phyloP scores from a whole-genome alignment of 108 stramenopile species.

The Fragilariopsis cylindrus region DNA sequence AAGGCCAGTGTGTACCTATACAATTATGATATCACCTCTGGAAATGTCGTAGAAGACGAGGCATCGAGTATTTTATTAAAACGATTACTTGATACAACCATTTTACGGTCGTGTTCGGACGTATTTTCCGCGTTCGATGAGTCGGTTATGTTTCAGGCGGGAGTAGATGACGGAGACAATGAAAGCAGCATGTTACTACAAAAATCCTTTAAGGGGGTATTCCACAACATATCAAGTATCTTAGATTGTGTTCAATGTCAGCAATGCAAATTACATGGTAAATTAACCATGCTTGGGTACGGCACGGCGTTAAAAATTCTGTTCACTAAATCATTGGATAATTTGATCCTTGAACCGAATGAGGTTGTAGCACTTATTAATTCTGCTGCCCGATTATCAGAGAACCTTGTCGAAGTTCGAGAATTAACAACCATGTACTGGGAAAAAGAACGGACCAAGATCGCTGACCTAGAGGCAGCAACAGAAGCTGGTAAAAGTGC shows the following conservation, averaged over 20 bases:
- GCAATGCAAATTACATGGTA: constrained; percentile 93
- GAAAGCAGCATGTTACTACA: constrained; percentile 44
- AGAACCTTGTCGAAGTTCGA: constrained; percentile 71
- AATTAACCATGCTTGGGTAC: constrained; percentile 92
- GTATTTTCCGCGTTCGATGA: constrained; percentile 96
- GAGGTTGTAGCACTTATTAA: constrained; percentile 92
- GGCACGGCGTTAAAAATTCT: constrained; percentile 93
- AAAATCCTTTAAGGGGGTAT: constrained; percentile 89
- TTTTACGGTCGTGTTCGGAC: constrained; percentile 67
- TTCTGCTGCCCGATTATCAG: constrained; percentile 81
- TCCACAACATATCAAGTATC: constrained; percentile 89
- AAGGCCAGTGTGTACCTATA: constrained; percentile 78
- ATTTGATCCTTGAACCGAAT: constrained; percentile 65
- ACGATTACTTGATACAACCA: constrained; percentile 75
- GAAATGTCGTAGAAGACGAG: constrained; percentile 83
- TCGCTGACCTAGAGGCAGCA: not conserved
- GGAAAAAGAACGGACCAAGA: constrained; percentile 47
- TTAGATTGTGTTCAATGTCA: constrained; percentile 97
- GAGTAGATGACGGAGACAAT: constrained; percentile 29
- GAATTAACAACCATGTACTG: constrained; percentile 81
- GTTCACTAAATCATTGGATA: constrained; percentile 59
- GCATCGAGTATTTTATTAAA: constrained; percentile 64
- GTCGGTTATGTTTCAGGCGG: constrained; percentile 84
- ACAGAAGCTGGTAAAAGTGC: constrained; percentile 13
- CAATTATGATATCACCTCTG: constrained; percentile 77